Conservation (phyloP, 768 basidiomycete genomes). For the Galerina marginata region DNA sequence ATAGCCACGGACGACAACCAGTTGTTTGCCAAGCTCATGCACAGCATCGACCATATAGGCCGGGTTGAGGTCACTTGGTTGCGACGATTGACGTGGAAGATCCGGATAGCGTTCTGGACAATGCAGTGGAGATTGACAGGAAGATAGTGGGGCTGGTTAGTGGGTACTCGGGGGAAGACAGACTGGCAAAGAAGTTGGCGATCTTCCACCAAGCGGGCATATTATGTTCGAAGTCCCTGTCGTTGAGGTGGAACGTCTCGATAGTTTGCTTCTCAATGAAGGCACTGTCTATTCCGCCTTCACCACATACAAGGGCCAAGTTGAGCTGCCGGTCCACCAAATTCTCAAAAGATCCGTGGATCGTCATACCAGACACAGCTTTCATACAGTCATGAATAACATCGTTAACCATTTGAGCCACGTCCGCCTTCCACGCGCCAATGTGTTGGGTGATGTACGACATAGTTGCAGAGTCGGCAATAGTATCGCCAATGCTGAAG, state of each 20-base stretch:
- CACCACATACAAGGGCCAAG: constrained; percentile 93
- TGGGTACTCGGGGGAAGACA: constrained; percentile 78
- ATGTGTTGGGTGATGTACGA: constrained; percentile 83
- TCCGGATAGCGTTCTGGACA: constrained; percentile 90
- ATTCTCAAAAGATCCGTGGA: constrained; percentile 97
- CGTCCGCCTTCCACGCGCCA: constrained; percentile 77
- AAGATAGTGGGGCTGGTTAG: constrained; percentile 75
- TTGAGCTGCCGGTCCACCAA: constrained; percentile 91
- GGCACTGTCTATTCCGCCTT: constrained; percentile 98
- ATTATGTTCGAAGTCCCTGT: constrained; percentile 87
- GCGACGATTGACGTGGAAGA: constrained; percentile 95
- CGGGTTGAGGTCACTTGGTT: constrained; percentile 91
- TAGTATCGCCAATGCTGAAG: constrained; percentile 98
- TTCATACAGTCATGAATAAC: constrained; percentile 89
- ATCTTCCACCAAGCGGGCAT: constrained; percentile 68
- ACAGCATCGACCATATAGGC: constrained; percentile 85
- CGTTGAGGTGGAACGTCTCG: constrained; percentile 83
- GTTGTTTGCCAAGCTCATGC: constrained; percentile 70
- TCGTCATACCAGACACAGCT: constrained; percentile 96
- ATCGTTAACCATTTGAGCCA: constrained; percentile 78
- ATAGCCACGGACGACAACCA: constrained; percentile 88
- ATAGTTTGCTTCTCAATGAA: constrained; percentile 96
- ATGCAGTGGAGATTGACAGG: constrained; percentile 97
- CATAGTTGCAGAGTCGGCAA: constrained; percentile 92
- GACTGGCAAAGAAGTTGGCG: constrained; percentile 77